Evolutionary conservation across 495 filamentous ascomycete genomes (phyloP).

Genomic region (Podospora didyma): DNA sequence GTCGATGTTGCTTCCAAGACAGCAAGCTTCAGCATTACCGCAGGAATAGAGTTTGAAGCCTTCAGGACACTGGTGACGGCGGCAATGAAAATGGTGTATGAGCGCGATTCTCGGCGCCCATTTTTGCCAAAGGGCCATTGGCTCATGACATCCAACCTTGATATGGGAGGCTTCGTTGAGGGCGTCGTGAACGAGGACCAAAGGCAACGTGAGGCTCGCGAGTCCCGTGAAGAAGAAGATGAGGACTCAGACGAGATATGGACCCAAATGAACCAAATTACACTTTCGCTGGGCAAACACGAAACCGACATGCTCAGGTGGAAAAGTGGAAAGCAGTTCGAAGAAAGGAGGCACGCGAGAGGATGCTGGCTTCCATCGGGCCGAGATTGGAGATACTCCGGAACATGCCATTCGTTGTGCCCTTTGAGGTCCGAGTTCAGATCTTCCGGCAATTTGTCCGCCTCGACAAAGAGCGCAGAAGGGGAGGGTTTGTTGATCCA

Average conservation of each 20-base stretch:
- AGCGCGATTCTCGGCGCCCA: constrained; percentile 83
- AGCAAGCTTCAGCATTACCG: constrained; percentile 14
- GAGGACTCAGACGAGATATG: constrained; percentile 21
- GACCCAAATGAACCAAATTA: constrained; percentile 38
- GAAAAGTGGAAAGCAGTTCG: constrained; percentile 54
- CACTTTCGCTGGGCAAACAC: constrained; percentile 22
- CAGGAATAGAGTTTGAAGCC: constrained; percentile 70
- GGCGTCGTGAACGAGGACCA: constrained; percentile 88
- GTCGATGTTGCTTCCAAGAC: not conserved
- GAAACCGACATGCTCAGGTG: constrained; percentile 33
- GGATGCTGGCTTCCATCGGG: constrained; percentile 68
- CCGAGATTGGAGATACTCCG: constrained; percentile 86
- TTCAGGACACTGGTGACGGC: constrained; percentile 77
- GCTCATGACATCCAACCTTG: constrained; percentile 89
- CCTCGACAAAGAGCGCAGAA: constrained; percentile 72
- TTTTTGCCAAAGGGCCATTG: constrained; percentile 83
- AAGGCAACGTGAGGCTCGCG: constrained; percentile 58
- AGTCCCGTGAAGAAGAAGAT: constrained; percentile 33
- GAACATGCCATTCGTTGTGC: constrained; percentile 96
- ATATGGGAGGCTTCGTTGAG: constrained; percentile 86
- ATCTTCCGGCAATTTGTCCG: constrained; percentile 91
- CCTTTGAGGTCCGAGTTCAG: constrained; percentile 85
- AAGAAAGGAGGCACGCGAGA: constrained; percentile 59
- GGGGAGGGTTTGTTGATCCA: constrained; percentile 72
- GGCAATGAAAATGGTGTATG: constrained; percentile 84